Evolutionary conservation across 163 green algal species (phyloP).

Genomic region (Volvox carteri): DNA sequence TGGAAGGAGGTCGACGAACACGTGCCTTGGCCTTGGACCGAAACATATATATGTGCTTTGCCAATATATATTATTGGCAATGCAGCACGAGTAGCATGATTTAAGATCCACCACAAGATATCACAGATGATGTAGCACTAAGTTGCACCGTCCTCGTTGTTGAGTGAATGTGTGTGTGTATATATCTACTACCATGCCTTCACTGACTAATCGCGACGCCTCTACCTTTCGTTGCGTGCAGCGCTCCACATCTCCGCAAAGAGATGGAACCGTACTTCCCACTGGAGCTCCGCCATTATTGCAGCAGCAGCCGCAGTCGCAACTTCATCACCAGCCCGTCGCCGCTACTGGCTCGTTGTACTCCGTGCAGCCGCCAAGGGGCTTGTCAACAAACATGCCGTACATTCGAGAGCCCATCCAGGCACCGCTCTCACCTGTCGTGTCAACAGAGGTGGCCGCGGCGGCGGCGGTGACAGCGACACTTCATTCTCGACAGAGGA

Average conservation of each 20-base stretch:
- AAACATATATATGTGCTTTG: background rate
- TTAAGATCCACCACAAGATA: background rate
- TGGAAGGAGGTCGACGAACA: too few species aligned
- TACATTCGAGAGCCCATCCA: slow-evolving; percentile 11
- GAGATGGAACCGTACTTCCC: background rate
- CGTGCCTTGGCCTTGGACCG: too few species aligned
- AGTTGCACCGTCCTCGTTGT: too few species aligned
- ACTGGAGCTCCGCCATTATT: background rate
- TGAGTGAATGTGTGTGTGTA: background rate
- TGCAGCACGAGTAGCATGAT: background rate
- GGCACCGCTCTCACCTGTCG: background rate
- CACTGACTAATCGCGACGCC: background rate
- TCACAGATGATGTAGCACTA: background rate
- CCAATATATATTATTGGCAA: background rate
- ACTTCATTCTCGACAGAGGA: background rate
- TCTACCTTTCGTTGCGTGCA: background rate
- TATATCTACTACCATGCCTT: background rate
- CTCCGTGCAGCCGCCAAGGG: background rate
- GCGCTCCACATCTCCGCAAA: background rate
- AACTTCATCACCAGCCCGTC: background rate
- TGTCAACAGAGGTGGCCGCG: background rate
- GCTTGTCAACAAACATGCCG: slow-evolving; percentile 18
- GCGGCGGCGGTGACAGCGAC: background rate
- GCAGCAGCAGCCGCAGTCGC: background rate
- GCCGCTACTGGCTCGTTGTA: background rate